Evolutionary conservation across 768 basidiomycete species (phyloP).

Genomic region (Gautieria morchelliformis): DNA sequence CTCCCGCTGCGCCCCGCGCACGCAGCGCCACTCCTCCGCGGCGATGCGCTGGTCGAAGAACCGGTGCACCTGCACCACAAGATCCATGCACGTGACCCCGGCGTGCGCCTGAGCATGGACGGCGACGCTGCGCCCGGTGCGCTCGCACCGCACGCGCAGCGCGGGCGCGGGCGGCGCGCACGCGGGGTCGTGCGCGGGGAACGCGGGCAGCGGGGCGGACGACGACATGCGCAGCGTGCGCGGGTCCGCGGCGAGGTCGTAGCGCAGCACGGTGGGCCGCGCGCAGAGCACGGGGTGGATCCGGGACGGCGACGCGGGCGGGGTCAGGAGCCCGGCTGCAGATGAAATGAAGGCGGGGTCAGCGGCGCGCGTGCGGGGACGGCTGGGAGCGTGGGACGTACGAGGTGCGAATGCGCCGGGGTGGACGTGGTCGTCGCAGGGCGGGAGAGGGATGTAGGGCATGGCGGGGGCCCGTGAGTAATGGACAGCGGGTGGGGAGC

Average conservation of each 20-base stretch:
- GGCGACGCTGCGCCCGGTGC: not conserved
- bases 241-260: not conserved
- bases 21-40: not conserved
- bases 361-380: not conserved
- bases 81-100: not conserved
- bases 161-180: not conserved
- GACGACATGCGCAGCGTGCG: not conserved
- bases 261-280: not conserved
- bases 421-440: not conserved
- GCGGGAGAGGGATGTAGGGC: not conserved
- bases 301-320: not conserved
- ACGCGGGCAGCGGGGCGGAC: not conserved
- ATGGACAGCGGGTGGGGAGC: not conserved
- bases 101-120: not conserved
- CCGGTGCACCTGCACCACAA: not conserved
- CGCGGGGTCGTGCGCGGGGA: not conserved
- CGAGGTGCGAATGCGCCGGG: not conserved
- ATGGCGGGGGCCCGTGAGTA: not conserved
- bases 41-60: not conserved
- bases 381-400: not conserved
- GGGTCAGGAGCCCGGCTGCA: not conserved
- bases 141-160: not conserved
- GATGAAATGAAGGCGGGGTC: no score
- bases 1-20: not conserved
- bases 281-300: not conserved